Evolutionary conservation across 1,284 basidiomycete genomes (phyloP), one percentile per base, ranked within the genome.

Genomic region (Ustilago nuda): DNA sequence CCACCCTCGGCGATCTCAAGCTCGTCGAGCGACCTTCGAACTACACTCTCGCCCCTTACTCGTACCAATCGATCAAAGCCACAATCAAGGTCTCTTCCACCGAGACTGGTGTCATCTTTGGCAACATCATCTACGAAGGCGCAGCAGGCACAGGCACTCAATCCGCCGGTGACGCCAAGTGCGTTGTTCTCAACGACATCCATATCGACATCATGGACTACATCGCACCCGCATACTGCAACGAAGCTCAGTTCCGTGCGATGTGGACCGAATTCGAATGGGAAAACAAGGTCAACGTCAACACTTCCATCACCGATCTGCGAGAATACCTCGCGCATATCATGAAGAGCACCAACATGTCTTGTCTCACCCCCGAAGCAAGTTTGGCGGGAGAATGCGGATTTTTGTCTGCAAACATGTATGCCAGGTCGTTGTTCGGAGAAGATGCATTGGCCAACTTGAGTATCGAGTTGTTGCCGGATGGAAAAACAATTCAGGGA

Each of bases 151-250:
- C 76, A 33, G 78, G 79, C 12, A 78, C 79, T 1, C 69, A 68
- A 30, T 60, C 64, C 15, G 72, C 81, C 4, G 78, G 77, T 23
- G 84, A 85, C 91, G 56, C 94, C 91, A 87, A 89, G 83, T 86
- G 94, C 94, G 87, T 88, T 32, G 95, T 99, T 56, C 87, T 98
- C 82, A 98, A 95, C 86, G 96, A 98, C 87, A 95, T 98, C 68
- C 95, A 98, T 87, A 94, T 98, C 77, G 97, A 99, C 87, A 98
- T 99, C 79, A 96, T 99, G 93, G 96, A 98, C 87, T 99, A 98
- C 87, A 99, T 99, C 88, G 94, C 97, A 86, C 95, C 96, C 0
- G 94, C 95, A 4, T 93, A 93, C 84, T 97, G 95, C 87, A 97
- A 92, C 67, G 96, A 99, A 87, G 91, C 93, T 36, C 93, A 96